Conservation (phyloP, 2,329 filamentous ascomycete genomes). For the Ascochyta lentis region DNA sequence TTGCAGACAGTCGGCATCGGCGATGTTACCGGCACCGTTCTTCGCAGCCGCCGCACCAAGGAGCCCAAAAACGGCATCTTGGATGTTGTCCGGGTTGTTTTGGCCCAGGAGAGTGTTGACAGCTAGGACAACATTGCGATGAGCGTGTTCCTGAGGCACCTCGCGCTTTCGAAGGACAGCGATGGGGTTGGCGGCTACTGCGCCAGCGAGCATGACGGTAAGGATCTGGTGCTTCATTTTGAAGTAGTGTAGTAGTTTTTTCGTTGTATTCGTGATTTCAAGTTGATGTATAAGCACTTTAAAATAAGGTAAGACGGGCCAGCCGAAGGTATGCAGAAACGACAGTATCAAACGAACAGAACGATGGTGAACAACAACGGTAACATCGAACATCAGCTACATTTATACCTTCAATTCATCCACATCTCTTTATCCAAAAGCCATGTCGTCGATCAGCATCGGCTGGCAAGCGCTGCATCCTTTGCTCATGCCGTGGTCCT, state of each 20-base stretch:
- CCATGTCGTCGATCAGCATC: constrained; percentile 7
- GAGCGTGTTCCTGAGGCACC: constrained; percentile 65
- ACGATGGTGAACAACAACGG: not conserved
- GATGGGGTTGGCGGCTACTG: constrained; percentile 38
- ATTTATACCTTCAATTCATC: not conserved
- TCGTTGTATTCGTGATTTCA: constrained; percentile 3
- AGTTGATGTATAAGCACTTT: too few relatives aligned
- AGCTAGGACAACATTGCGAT: constrained; percentile 57
- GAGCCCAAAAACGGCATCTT: constrained; percentile 59
- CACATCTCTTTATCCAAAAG: not conserved
- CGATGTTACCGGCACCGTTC: constrained; percentile 56
- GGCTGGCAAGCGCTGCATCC: constrained; percentile 7
- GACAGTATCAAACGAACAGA: constrained; percentile 4
- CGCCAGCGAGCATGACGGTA: constrained; percentile 38
- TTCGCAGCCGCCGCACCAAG: constrained; percentile 60
- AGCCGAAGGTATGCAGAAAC: constrained; percentile 10
- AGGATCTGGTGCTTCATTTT: constrained; percentile 47
- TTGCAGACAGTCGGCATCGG: constrained; percentile 65
- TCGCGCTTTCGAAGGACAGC: constrained; percentile 51
- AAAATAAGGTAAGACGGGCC: constrained; percentile 5
- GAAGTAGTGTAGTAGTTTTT: not conserved
- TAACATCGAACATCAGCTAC: not conserved
- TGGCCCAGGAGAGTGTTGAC: constrained; percentile 54
- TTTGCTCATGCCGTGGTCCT: constrained; percentile 3
- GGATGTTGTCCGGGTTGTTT: constrained; percentile 59